phyloP scores from a whole-genome alignment of 2,329 filamentous ascomycete species.

The Exophiala sideris region DNA sequence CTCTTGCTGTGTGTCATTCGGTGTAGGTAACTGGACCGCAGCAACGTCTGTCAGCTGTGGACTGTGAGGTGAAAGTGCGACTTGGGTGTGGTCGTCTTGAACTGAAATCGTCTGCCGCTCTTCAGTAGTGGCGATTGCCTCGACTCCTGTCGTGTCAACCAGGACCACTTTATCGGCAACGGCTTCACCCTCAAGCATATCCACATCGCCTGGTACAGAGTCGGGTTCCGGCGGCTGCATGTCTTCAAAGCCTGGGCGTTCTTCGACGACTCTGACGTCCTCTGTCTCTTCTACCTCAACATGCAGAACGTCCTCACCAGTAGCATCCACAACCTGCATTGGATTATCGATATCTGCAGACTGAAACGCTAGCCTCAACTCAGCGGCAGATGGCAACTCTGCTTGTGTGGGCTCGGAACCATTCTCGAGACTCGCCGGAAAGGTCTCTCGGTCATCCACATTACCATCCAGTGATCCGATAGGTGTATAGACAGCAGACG shows the following conservation, averaged over 20 bases:
- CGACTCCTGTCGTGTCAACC: background rate
- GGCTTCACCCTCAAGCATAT: no score
- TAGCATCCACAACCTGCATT: no score
- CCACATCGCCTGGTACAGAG: no score
- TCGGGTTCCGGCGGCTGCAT: no score
- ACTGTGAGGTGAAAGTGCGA: no score
- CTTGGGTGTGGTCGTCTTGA: background rate
- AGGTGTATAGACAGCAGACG: background rate
- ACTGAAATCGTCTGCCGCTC: background rate
- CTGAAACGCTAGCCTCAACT: no score
- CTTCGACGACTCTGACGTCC: background rate
- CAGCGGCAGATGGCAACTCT: no score
- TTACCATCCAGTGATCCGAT: constrained; percentile 11
- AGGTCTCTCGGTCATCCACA: constrained; percentile 6
- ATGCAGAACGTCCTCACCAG: no score
- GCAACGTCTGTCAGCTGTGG: background rate
- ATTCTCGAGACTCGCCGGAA: background rate
- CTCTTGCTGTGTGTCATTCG: constrained; percentile 18
- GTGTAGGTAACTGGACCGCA: constrained; percentile 16
- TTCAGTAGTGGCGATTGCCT: background rate
- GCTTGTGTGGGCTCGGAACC: background rate
- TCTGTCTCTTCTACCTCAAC: background rate
- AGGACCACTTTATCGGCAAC: no score
- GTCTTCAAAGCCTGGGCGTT: no score
- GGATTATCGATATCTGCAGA: no score